Conservation (phyloP, 441 rosid species). For the Erodium chrysanthum region DNA sequence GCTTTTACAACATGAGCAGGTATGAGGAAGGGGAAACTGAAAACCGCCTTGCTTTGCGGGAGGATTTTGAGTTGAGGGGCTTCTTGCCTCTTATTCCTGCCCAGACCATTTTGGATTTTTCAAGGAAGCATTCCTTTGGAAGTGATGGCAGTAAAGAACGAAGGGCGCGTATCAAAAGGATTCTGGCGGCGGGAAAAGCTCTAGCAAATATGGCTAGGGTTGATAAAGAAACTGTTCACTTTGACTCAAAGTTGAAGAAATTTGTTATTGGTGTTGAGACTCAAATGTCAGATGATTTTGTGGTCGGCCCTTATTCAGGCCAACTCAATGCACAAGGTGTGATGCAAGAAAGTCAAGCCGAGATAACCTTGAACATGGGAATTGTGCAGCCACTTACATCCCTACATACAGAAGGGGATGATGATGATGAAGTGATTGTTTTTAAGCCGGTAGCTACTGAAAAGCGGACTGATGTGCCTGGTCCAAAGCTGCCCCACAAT, state of each 20-base stretch:
- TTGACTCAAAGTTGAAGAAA: conserved; percentile 62
- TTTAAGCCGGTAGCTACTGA: conserved; percentile 67
- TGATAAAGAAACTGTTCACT: conserved; percentile 46
- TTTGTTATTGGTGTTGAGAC: conserved; percentile 61
- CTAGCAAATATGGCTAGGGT: conserved; percentile 46
- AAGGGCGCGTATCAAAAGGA: conserved; percentile 55
- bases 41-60: conserved; percentile 77
- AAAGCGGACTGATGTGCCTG: conserved; percentile 41
- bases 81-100: conserved; percentile 78
- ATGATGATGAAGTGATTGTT: conserved; percentile 88
- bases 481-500: conserved; percentile 28
- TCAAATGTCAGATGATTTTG: conserved; percentile 29
- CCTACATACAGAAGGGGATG: conserved; percentile 47
- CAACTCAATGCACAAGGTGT: conserved; percentile 22
- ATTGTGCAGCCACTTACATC: conserved; percentile 28
- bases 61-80: conserved; percentile 87
- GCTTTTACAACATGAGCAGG: conserved; percentile 75
- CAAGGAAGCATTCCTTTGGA: conserved; percentile 57
- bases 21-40: conserved; percentile 88
- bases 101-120: conserved; percentile 72
- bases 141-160: conserved; percentile 57
- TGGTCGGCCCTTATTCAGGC: conserved; percentile 25
- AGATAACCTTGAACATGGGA: conserved; percentile 24
- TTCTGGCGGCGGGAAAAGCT: conserved; percentile 80
- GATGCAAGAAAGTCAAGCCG: conserved; percentile 27